Conservation (phyloP, 306 rosid species). For the Fragaria nilgerrensis region DNA sequence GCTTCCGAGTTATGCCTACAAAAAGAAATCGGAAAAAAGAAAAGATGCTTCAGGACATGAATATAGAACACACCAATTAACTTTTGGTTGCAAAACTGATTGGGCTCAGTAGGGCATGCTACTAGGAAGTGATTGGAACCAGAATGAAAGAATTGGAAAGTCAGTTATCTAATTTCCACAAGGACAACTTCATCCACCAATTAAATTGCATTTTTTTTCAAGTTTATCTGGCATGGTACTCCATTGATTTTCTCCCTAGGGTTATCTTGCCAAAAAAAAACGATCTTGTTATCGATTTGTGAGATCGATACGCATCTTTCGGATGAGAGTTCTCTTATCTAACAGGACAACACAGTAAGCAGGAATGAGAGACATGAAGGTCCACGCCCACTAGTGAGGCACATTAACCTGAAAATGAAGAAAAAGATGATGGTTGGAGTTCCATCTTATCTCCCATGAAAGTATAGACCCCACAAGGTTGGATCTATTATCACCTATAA, state of each 20-base stretch:
- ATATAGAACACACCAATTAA: not conserved
- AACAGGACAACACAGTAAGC: not conserved
- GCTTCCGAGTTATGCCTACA: slow-evolving; percentile 48
- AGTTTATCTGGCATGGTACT: slow-evolving; percentile 2
- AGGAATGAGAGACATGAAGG: not conserved
- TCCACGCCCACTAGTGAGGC: not conserved
- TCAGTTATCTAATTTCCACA: not conserved
- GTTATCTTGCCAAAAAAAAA: not conserved
- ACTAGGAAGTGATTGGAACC: not conserved
- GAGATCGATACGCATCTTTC: not conserved
- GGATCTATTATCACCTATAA: slow-evolving; percentile 27
- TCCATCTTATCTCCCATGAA: slow-evolving; percentile 25
- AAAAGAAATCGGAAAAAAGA: not conserved
- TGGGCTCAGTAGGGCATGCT: not conserved
- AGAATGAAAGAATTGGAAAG: not conserved
- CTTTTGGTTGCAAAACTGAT: not conserved
- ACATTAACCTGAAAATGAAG: not conserved
- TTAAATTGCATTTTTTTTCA: not conserved
- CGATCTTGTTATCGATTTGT: not conserved
- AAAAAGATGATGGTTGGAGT: slow-evolving; percentile 40
- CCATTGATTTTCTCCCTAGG: not conserved
- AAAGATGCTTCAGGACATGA: not conserved
- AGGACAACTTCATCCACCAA: not conserved
- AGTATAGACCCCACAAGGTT: slow-evolving; percentile 40
- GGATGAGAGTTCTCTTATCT: not conserved